These are phyloP conservation scores for Aspergillus affinis DNA, from an alignment of 495 filamentous ascomycete species.

Conservation along the genomic window DNA sequence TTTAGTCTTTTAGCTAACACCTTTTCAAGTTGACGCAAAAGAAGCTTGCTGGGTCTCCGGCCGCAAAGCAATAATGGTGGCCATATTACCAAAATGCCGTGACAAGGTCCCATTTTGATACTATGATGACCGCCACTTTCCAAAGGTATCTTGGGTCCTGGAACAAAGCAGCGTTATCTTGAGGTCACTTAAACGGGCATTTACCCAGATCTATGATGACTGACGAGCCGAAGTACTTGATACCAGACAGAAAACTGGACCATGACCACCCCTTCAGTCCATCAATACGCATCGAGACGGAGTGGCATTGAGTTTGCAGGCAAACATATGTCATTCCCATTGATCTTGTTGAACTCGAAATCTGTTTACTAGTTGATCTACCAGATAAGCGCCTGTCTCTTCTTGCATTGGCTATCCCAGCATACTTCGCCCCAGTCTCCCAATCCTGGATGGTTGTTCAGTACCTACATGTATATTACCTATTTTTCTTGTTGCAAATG, in stretches of 20 bases:
- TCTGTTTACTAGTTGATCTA: background rate
- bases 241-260: background rate
- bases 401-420: background rate
- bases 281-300: background rate
- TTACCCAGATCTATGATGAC: background rate
- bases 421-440: background rate
- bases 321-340: background rate
- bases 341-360: background rate
- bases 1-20: constrained; percentile 7
- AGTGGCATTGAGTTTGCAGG: background rate
- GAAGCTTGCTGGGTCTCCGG: constrained; percentile 10
- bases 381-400: background rate
- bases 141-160: background rate
- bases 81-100: too few relatives aligned
- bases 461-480: background rate
- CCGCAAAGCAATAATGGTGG: background rate
- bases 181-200: background rate
- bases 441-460: background rate
- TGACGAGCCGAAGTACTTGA: background rate
- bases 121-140: background rate
- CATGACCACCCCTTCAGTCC: background rate
- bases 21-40: constrained; percentile 23
- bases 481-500: background rate
- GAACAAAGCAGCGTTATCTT: background rate
- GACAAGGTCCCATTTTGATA: background rate